A percentile compares a stretch with the other conserved stretches of the same genome.
phyloP scores from a whole-genome alignment of 495 filamentous ascomycete genomes.

The Chaetomium fimeti region DNA sequence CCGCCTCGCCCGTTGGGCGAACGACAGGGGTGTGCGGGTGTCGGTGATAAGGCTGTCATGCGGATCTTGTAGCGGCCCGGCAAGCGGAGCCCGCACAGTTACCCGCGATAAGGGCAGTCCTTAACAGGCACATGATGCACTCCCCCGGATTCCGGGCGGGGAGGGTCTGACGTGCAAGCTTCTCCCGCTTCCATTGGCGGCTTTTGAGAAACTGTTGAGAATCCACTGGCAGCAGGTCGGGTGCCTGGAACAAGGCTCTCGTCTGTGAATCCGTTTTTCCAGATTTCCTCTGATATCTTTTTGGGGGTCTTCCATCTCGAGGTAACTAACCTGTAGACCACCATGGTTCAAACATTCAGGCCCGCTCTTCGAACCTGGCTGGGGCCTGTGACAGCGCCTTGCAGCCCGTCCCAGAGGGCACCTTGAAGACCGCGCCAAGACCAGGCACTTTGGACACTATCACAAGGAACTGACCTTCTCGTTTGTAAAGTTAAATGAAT shows the following conservation, averaged over 20 bases:
- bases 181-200: too few species aligned
- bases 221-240: too few species aligned
- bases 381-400: background rate
- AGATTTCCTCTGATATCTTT: background rate
- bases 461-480: background rate
- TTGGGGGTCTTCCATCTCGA: background rate
- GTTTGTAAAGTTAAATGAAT: background rate
- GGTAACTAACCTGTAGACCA: too few species aligned
- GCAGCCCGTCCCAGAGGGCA: background rate
- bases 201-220: too few species aligned
- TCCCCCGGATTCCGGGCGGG: background rate
- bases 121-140: constrained; percentile 9
- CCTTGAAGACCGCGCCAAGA: constrained; percentile 16
- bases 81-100: background rate
- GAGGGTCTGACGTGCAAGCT: background rate
- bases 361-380: background rate
- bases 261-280: too few species aligned
- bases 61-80: background rate
- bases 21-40: too few species aligned
- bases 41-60: background rate
- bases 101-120: background rate
- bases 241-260: too few species aligned
- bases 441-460: background rate
- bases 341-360: constrained; percentile 4
- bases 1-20: background rate